A percentile compares a stretch with the other conserved stretches of the same genome.
phyloP scores from a whole-genome alignment of 805 yeast species.

The Kockiozyma suomiensis region DNA sequence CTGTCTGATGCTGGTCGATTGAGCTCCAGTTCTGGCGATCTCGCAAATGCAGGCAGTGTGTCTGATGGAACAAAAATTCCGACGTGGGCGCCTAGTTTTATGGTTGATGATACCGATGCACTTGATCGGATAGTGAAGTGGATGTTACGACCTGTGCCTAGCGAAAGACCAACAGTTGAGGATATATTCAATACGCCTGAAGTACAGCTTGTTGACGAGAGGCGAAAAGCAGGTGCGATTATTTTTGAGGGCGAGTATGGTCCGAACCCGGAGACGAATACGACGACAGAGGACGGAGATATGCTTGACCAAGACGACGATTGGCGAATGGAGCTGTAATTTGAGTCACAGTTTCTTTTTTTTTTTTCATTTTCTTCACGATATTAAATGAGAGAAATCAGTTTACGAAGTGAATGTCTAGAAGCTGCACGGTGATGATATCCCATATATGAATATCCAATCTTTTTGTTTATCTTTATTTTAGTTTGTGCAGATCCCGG shows the following conservation, averaged over 20 bases:
- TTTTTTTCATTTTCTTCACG: too few species aligned
- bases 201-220: constrained; percentile 71
- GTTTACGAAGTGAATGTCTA: too few species aligned
- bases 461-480: background rate
- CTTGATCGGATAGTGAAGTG: constrained; percentile 79
- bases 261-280: constrained; percentile 57
- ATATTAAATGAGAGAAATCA: too few species aligned
- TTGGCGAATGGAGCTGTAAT: constrained; percentile 35
- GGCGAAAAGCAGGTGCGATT: constrained; percentile 89
- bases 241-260: constrained; percentile 96
- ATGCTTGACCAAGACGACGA: constrained; percentile 35
- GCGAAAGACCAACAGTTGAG: constrained; percentile 75
- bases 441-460: too few species aligned
- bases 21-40: constrained; percentile 57
- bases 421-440: background rate
- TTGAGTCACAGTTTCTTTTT: too few species aligned
- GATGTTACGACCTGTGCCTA: constrained; percentile 88
- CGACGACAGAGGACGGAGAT: constrained; percentile 3
- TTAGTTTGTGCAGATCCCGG: background rate
- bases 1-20: constrained; percentile 71
- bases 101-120: constrained; percentile 57
- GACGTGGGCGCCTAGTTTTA: constrained; percentile 83
- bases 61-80: constrained; percentile 48
- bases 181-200: constrained; percentile 72
- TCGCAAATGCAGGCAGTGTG: constrained; percentile 41